Evolutionary conservation across 805 yeast species (phyloP).

Genomic region (Spencermartinsiella europaea): DNA sequence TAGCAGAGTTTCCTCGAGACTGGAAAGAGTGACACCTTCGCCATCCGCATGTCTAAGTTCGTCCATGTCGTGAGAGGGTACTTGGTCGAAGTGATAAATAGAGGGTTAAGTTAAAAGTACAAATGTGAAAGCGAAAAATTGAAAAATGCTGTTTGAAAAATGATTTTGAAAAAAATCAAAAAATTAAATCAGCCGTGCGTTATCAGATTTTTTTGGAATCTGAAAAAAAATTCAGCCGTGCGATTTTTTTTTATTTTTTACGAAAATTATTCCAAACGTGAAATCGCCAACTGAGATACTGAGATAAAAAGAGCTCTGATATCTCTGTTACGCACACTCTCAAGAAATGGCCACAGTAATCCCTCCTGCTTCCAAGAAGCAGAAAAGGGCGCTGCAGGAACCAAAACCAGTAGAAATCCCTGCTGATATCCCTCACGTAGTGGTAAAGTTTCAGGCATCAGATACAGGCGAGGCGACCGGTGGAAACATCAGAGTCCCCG

Average conservation of each 20-base stretch:
- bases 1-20: constrained; percentile 25
- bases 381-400: constrained; percentile 74
- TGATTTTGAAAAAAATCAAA: no score
- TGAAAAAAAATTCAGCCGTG: no score
- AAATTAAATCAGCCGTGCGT: no score
- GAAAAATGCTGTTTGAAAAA: no score
- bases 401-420: constrained; percentile 76
- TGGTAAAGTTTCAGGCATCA: constrained; percentile 84
- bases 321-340: not conserved
- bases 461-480: constrained; percentile 87
- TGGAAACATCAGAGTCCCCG: constrained; percentile 86
- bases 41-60: constrained; percentile 24
- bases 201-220: no score
- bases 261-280: not conserved
- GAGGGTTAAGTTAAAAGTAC: not conserved
- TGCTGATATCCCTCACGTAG: constrained; percentile 75
- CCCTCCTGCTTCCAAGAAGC: constrained; percentile 92
- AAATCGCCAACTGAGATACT: not conserved
- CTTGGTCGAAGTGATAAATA: no score
- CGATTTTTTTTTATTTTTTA: constrained; percentile 6
- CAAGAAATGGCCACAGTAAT: constrained; percentile 91
- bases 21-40: constrained; percentile 15
- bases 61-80: constrained; percentile 18
- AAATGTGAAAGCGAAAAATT: no score
- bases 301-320: not conserved